These are phyloP conservation scores for Leishmania turanica DNA, from an alignment of 208 protist genomes.

Conservation along the genomic window DNA sequence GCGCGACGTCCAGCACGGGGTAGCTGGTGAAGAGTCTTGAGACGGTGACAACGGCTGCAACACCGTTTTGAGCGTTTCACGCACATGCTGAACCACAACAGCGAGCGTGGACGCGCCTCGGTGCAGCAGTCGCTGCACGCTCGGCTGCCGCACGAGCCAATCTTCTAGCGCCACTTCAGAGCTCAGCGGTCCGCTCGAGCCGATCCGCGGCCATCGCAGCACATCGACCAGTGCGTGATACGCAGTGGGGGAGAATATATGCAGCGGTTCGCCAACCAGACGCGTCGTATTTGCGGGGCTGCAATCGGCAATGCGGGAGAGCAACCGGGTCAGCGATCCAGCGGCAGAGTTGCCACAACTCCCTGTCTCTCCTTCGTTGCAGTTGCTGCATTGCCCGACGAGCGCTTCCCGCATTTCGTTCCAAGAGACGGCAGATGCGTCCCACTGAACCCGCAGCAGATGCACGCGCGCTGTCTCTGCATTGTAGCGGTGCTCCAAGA, in stretches of 20 bases:
- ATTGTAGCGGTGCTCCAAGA: slow-evolving; percentile 49
- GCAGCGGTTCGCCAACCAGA: slow-evolving; percentile 19
- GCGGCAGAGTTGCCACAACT: background rate
- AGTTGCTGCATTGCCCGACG: background rate
- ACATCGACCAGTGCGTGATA: slow-evolving; percentile 27
- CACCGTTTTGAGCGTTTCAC: slow-evolving; percentile 11
- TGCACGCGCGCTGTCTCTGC: slow-evolving; percentile 38
- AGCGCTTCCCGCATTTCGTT: slow-evolving; percentile 23
- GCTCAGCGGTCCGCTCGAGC: slow-evolving; percentile 5
- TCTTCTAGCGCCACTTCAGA: slow-evolving; percentile 29
- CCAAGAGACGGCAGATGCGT: slow-evolving; percentile 15
- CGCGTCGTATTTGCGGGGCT: background rate
- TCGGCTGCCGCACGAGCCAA: slow-evolving; percentile 26
- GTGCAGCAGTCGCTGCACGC: slow-evolving; percentile 12
- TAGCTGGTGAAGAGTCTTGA: background rate
- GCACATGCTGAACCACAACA: slow-evolving; percentile 22
- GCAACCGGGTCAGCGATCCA: slow-evolving; percentile 15
- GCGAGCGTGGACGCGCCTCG: slow-evolving; percentile 10
- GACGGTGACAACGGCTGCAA: background rate
- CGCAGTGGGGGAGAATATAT: slow-evolving; percentile 17
- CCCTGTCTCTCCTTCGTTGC: background rate
- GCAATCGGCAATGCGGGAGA: slow-evolving; percentile 7
- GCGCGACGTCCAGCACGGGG: slow-evolving; percentile 15
- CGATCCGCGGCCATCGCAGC: slow-evolving; percentile 26
- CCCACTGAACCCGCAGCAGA: slow-evolving; percentile 28